Base-by-base conservation (phyloP, 129 eudicot species). In the Artemisia annua region DNA sequence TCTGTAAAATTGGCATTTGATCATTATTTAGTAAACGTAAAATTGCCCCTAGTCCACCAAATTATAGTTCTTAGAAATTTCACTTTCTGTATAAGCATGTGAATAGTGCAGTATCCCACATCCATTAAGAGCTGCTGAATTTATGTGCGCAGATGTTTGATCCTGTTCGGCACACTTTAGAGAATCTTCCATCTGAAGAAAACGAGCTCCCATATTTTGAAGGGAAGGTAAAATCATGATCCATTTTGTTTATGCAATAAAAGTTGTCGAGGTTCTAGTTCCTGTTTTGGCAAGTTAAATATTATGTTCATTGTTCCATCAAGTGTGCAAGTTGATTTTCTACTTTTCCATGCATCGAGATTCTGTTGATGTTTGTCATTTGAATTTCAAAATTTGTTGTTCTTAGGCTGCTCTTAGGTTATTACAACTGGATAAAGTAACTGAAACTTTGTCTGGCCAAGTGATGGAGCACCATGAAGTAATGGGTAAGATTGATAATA, bases 401-500 rank as follows among this genome's bases (percentile, higher is more conserved):
- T 79, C 77, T 65, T 80, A 95, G 99, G 99, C 99, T 65, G 75
- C 99, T 65, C 87, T 88, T 78, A 83, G 96, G 80, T 76, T 95
- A 67, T 86, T 94, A 70, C 99, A 90, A 69, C 85, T 95, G 86
- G 99, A 95, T 76, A 88, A 48, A 75, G 88, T 95, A 66, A 76
- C 96, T 22, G 99, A 88, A 74, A 89, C 75, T 63, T 79, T 95
- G 66, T 88, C 99, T 14, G 87, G 71, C 79, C 96, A 90, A 84
- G 99, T 95, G 66, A 95, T 90, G 97, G 94, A 86, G 83, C 89
- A 95, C 85, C 89, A 95, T 77, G 99, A 95, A 88, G 96, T 83
- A 83, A 95, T 95, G 99, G 99, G 99, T 90, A 82, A 59, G 88
- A 35, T 15, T 16, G 61, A 16, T 7, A 12, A 16, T 12, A 17